These are phyloP conservation scores for Leccinum truebloodii DNA, from an alignment of 768 basidiomycete genomes.

Conservation along the genomic window DNA sequence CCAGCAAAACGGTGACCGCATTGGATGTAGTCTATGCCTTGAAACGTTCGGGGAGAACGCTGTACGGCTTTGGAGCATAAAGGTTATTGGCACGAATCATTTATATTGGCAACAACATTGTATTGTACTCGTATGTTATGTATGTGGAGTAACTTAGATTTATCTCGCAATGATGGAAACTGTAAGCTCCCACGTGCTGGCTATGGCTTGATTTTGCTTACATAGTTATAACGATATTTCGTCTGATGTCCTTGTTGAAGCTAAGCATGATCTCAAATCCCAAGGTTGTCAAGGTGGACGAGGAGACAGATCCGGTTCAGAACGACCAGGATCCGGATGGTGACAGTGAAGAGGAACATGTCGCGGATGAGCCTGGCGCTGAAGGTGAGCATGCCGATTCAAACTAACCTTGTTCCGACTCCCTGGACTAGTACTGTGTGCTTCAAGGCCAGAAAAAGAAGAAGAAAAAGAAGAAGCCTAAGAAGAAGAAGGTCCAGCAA, in stretches of 20 bases:
- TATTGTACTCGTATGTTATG: conserved; percentile 10
- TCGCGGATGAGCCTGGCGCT: conserved; percentile 21
- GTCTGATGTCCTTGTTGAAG: background rate
- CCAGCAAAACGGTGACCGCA: conserved; percentile 80
- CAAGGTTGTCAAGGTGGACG: conserved; percentile 14
- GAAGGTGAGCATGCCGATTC: conserved; percentile 28
- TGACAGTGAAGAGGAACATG: conserved; percentile 38
- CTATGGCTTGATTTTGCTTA: background rate
- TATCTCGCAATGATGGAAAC: background rate
- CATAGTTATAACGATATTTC: background rate
- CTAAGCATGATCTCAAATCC: conserved; percentile 23
- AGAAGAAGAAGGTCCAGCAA: conserved; percentile 81
- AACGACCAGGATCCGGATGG: conserved; percentile 28
- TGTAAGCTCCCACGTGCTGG: background rate
- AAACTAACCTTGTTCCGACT: background rate
- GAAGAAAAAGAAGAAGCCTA: conserved; percentile 94
- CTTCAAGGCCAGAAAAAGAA: conserved; percentile 69
- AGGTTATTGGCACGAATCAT: background rate
- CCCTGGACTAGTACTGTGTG: background rate
- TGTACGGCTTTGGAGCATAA: conserved; percentile 79
- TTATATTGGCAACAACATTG: conserved; percentile 5
- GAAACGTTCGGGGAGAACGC: conserved; percentile 71
- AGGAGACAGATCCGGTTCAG: conserved; percentile 12
- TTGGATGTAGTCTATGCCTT: conserved; percentile 82
- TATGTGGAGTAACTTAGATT: background rate